Conservation (phyloP, 2,329 filamentous ascomycete genomes). For the Rhynchosporium secalis region DNA sequence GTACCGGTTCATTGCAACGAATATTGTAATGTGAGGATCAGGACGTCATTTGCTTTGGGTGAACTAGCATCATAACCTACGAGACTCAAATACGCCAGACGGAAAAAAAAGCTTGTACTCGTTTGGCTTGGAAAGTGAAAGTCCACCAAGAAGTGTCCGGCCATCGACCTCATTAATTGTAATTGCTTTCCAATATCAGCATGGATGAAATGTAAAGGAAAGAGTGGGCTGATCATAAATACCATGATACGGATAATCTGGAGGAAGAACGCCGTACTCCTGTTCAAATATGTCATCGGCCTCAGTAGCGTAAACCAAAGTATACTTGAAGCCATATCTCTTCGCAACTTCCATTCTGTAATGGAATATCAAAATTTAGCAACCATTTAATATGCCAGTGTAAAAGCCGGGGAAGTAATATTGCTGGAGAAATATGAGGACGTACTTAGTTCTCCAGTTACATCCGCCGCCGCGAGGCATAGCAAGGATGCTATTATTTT, state of each 20-base stretch:
- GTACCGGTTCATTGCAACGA: not conserved
- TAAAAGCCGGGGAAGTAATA: not conserved
- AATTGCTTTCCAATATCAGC: not conserved
- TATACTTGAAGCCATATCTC: constrained; percentile 1
- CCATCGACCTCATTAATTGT: constrained; percentile 1
- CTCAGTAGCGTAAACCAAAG: not conserved
- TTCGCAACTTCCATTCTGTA: not conserved
- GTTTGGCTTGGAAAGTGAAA: constrained; percentile 2
- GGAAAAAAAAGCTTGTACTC: not conserved
- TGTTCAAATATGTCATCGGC: not conserved
- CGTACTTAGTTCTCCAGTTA: not conserved
- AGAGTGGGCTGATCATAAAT: not conserved
- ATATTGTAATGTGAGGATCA: not conserved
- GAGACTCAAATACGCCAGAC: not conserved
- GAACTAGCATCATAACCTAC: not conserved
- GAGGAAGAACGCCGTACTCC: not conserved
- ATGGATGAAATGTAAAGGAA: not conserved
- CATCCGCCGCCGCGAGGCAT: not conserved
- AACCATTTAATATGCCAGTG: not conserved
- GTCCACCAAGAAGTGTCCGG: constrained; percentile 3
- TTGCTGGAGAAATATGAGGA: not conserved
- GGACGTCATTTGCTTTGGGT: no score
- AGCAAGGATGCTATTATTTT: constrained; percentile 3
- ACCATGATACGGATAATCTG: not conserved
- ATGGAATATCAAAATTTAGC: not conserved